These are phyloP conservation scores for Geotrichum reessii DNA, from an alignment of 1,139 yeast genomes.

Conservation along the genomic window DNA sequence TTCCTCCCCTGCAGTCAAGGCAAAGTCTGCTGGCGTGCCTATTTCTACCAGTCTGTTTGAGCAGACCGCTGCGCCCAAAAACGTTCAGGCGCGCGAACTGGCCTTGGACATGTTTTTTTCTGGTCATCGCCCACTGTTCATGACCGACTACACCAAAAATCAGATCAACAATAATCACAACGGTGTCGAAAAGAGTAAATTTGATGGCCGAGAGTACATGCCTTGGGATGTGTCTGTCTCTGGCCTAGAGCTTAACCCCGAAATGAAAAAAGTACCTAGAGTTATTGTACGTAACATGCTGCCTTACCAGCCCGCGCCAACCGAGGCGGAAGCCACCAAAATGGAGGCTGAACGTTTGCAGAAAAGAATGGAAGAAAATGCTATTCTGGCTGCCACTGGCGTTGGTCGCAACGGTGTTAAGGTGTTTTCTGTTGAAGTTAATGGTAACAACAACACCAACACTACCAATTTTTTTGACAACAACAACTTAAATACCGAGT, in stretches of 20 bases:
- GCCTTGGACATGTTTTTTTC: slow-evolving; percentile 31
- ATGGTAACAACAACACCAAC: not conserved
- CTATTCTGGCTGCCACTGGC: slow-evolving; percentile 1
- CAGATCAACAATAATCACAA: slow-evolving; percentile 11
- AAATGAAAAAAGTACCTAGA: slow-evolving; percentile 24
- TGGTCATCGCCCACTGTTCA: slow-evolving; percentile 32
- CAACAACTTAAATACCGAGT: slow-evolving; percentile 7
- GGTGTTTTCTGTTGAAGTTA: slow-evolving; percentile 14
- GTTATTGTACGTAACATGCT: slow-evolving; percentile 22
- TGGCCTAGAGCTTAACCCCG: slow-evolving; percentile 22
- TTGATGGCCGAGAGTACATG: slow-evolving; percentile 18
- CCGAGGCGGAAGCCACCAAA: slow-evolving; percentile 14
- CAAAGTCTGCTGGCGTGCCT: slow-evolving; percentile 4
- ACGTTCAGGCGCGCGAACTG: slow-evolving; percentile 19
- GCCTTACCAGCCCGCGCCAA: slow-evolving; percentile 21
- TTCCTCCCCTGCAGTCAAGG: not conserved
- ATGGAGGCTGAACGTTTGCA: slow-evolving; percentile 18
- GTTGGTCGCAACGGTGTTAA: slow-evolving; percentile 6
- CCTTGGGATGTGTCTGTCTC: slow-evolving; percentile 26
- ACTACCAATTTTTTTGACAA: not conserved
- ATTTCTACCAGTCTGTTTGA: slow-evolving; percentile 11
- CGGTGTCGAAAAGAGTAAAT: slow-evolving; percentile 6
- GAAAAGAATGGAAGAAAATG: slow-evolving; percentile 7
- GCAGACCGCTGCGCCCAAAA: slow-evolving; percentile 13
- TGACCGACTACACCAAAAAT: slow-evolving; percentile 20